Evolutionary conservation across 768 basidiomycete species (phyloP).

Genomic region (Clitopilus passeckerianus): DNA sequence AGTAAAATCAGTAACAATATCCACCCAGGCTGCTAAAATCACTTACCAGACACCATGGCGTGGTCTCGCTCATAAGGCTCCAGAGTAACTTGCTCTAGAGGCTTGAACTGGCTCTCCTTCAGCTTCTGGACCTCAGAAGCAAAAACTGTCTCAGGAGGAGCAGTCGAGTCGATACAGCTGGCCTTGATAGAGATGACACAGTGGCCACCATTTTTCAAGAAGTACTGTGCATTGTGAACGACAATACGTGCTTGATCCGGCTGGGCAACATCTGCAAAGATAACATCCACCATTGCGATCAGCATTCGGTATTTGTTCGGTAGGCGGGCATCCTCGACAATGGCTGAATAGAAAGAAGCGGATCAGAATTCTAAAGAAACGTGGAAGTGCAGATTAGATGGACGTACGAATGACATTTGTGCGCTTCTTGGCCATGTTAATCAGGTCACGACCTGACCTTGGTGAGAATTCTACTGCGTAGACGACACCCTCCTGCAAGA

Average conservation of each 20-base stretch:
- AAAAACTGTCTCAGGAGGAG: slow-evolving; percentile 84
- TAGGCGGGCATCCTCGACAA: slow-evolving; percentile 94
- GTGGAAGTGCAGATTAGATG: background rate
- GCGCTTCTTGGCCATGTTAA: slow-evolving; percentile 99
- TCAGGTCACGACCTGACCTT: slow-evolving; percentile 94
- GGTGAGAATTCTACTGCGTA: slow-evolving; percentile 99
- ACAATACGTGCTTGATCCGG: slow-evolving; percentile 99
- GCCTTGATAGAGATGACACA: slow-evolving; percentile 98
- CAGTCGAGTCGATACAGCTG: slow-evolving; percentile 97
- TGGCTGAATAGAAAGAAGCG: slow-evolving; percentile 45
- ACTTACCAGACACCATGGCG: slow-evolving; percentile 81
- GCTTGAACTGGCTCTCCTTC: slow-evolving; percentile 79
- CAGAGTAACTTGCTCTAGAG: slow-evolving; percentile 91
- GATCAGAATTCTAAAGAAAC: background rate
- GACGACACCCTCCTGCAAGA: slow-evolving; percentile 80
- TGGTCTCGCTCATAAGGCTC: slow-evolving; percentile 92
- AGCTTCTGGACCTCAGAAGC: slow-evolving; percentile 81
- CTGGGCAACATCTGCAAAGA: slow-evolving; percentile 98
- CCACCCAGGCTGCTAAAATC: background rate
- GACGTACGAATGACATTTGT: slow-evolving; percentile 96
- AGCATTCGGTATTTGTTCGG: slow-evolving; percentile 98
- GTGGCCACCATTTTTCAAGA: slow-evolving; percentile 93
- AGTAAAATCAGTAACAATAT: background rate
- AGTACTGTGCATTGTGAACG: slow-evolving; percentile 86
- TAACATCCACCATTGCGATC: slow-evolving; percentile 90